Evolutionary conservation across 1,139 yeast genomes (phyloP).

Genomic region (Diutina catenulata): DNA sequence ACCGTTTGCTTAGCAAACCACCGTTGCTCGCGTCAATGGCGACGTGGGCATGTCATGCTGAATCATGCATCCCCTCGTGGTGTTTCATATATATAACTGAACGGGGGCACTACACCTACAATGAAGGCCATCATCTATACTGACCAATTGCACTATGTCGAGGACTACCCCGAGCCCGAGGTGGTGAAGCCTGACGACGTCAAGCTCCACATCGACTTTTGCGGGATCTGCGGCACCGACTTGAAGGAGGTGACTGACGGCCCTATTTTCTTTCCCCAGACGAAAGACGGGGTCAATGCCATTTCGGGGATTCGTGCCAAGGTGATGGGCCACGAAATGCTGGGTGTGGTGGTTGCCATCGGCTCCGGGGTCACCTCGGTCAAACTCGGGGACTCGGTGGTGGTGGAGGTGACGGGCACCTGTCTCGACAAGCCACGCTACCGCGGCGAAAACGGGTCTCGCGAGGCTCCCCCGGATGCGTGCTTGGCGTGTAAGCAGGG

Average conservation of each 20-base stretch:
- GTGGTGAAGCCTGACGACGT: not conserved
- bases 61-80: no score
- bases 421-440: no score
- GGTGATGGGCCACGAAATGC: constrained; percentile 5
- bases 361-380: not conserved
- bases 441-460: no score
- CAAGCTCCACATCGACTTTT: not conserved
- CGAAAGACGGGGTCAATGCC: not conserved
- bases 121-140: constrained; percentile 2
- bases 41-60: no score
- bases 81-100: no score
- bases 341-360: not conserved
- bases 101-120: no score
- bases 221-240: constrained; percentile 3
- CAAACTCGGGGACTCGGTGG: not conserved
- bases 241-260: constrained; percentile 5
- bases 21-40: no score
- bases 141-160: not conserved
- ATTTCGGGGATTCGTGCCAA: not conserved
- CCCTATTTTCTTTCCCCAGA: constrained; percentile 1
- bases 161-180: constrained; percentile 3
- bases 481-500: constrained; percentile 3
- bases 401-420: constrained; percentile 3
- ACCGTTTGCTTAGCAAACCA: no score
- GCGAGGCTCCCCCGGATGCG: not conserved